These are phyloP conservation scores for Hansenula anomala DNA, from an alignment of 1,139 yeast species.

Conservation along the genomic window DNA sequence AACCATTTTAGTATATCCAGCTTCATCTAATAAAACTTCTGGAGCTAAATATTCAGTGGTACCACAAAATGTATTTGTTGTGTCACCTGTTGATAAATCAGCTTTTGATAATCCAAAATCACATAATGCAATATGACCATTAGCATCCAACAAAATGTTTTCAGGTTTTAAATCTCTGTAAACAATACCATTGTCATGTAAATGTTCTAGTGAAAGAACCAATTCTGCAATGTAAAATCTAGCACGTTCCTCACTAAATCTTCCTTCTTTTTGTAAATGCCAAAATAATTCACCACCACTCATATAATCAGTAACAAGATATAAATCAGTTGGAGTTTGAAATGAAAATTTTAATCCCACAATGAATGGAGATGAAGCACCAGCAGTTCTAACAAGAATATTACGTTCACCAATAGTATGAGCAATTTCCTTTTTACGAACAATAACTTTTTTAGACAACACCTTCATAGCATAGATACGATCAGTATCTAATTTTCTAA, in stretches of 20 bases:
- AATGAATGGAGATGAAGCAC: constrained; percentile 83
- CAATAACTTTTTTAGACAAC: constrained; percentile 87
- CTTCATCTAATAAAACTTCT: constrained; percentile 74
- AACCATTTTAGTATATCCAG: constrained; percentile 83
- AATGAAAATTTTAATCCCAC: constrained; percentile 93
- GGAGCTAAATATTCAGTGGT: constrained; percentile 91
- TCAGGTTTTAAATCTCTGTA: constrained; percentile 96
- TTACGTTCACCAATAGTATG: constrained; percentile 97
- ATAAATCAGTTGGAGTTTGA: constrained; percentile 89
- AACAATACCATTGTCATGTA: constrained; percentile 89
- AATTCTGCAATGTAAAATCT: constrained; percentile 95
- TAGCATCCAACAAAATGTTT: constrained; percentile 87
- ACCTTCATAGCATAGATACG: constrained; percentile 97
- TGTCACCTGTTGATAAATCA: constrained; percentile 73
- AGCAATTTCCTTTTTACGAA: constrained; percentile 93
- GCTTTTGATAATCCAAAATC: constrained; percentile 97
- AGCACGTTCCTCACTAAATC: constrained; percentile 88
- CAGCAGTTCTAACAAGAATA: constrained; percentile 83
- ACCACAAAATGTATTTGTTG: constrained; percentile 96
- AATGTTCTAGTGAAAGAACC: constrained; percentile 84
- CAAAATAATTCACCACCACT: constrained; percentile 97
- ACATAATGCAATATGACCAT: constrained; percentile 94
- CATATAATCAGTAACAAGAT: constrained; percentile 95
- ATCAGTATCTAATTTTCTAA: constrained; percentile 79
- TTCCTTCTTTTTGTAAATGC: constrained; percentile 95